These are phyloP conservation scores for Diplodia sapinea DNA, from an alignment of 2,329 filamentous ascomycete genomes.

Conservation along the genomic window DNA sequence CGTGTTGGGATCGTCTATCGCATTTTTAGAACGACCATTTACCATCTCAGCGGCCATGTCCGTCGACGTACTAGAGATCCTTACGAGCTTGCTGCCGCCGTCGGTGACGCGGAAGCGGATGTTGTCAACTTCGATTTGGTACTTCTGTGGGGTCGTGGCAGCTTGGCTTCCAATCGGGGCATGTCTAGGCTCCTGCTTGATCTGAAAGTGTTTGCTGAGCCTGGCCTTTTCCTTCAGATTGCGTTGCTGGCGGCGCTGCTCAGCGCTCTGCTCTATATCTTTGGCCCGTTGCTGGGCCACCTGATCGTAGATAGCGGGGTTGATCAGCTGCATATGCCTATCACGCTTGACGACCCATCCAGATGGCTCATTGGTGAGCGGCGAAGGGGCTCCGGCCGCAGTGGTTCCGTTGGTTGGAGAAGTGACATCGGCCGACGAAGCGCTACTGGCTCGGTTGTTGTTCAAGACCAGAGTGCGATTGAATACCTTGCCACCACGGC, in stretches of 20 bases:
- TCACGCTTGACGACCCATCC: slow-evolving; percentile 75
- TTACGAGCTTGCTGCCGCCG: slow-evolving; percentile 82
- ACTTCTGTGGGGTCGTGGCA: slow-evolving; percentile 34
- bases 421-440: neutral
- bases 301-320: slow-evolving; percentile 77
- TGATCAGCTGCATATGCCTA: slow-evolving; percentile 82
- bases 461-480: slow-evolving; percentile 72
- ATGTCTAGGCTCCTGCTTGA: slow-evolving; percentile 26
- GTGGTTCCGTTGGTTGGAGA: slow-evolving; percentile 32
- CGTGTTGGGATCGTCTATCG: slow-evolving; percentile 63
- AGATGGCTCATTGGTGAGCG: slow-evolving; percentile 26
- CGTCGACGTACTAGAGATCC: slow-evolving; percentile 72
- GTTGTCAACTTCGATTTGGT: slow-evolving; percentile 73
- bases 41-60: neutral
- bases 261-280: slow-evolving; percentile 73
- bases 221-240: slow-evolving; percentile 66
- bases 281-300: slow-evolving; percentile 70
- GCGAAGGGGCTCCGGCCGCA: neutral
- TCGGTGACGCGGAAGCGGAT: slow-evolving; percentile 75
- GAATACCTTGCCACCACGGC: slow-evolving; percentile 48
- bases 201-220: slow-evolving; percentile 56
- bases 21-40: slow-evolving; percentile 21
- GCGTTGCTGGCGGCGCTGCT: slow-evolving; percentile 61
- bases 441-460: slow-evolving; percentile 37
- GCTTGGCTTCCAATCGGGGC: neutral